A percentile compares a stretch with the other conserved stretches of the same genome.
Evolutionary conservation across 306 rosid species (phyloP).

Genomic region (Amphicarpaea edgeworthii): DNA sequence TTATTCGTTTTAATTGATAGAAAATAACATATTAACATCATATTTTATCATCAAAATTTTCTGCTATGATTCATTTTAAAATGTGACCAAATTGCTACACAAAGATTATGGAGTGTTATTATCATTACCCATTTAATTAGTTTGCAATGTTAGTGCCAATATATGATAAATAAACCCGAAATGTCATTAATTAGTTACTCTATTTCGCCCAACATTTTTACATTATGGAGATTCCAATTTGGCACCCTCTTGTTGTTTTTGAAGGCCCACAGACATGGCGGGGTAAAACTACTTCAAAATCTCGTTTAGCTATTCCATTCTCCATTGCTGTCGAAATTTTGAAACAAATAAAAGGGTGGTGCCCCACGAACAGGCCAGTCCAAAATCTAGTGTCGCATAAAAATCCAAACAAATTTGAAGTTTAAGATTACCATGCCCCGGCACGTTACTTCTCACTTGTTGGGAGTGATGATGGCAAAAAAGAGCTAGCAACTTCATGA

Average conservation of each 20-base stretch:
- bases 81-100: background rate
- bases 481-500: too few species aligned
- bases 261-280: background rate
- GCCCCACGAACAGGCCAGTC: conserved; percentile 8
- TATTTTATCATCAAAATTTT: background rate
- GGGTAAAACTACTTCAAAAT: conserved; percentile 4
- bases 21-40: background rate
- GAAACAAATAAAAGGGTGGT: too few species aligned
- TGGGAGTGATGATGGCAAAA: conserved; percentile 6
- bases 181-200: background rate
- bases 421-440: background rate
- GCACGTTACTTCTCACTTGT: background rate
- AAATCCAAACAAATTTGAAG: conserved; percentile 39
- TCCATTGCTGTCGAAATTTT: too few species aligned
- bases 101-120: background rate
- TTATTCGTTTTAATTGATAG: background rate
- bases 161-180: background rate
- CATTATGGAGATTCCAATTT: conserved; percentile 29
- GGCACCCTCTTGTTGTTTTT: background rate
- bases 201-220: background rate
- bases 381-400: conserved; percentile 36
- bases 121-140: background rate
- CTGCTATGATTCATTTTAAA: background rate
- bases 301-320: background rate
- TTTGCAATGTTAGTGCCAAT: background rate